Percentiles rank a stretch among this genome's conserved stretches.
Evolutionary conservation across 805 yeast species (phyloP).

Genomic region (Pichia exigua): DNA sequence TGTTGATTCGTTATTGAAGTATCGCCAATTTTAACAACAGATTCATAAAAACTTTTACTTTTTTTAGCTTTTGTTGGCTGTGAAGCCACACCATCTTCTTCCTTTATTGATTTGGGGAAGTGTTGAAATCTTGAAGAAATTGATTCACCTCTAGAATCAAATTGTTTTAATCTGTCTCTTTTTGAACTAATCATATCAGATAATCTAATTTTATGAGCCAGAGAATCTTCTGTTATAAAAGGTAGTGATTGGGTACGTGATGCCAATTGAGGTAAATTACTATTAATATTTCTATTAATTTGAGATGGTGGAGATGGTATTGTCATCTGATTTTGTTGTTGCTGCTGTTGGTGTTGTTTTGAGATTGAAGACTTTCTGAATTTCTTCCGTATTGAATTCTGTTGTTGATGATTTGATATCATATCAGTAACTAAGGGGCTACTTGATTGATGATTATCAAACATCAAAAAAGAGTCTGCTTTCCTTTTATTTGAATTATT

Average conservation of each 20-base stretch:
- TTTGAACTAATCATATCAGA: constrained; percentile 21
- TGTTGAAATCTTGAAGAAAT: constrained; percentile 27
- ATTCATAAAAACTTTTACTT: constrained; percentile 25
- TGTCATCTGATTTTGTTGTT: neutral
- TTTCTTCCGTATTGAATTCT: constrained; percentile 2
- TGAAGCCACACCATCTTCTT: constrained; percentile 7
- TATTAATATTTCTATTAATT: neutral
- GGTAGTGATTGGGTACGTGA: constrained; percentile 31
- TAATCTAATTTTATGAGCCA: constrained; percentile 26
- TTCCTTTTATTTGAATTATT: neutral
- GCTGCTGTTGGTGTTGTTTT: neutral
- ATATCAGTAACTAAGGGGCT: neutral
- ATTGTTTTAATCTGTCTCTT: constrained; percentile 8
- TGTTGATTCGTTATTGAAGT: constrained; percentile 7
- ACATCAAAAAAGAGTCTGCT: neutral
- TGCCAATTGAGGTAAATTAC: constrained; percentile 23
- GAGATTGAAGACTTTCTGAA: neutral
- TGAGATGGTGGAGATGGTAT: neutral
- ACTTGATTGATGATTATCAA: neutral
- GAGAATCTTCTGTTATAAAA: constrained; percentile 24
- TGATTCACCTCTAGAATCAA: constrained; percentile 21
- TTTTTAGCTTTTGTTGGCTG: constrained; percentile 26
- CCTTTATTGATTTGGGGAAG: constrained; percentile 21
- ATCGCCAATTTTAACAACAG: constrained; percentile 27
- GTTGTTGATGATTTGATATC: neutral